Evolutionary conservation across 805 yeast species (phyloP).

Genomic region (Priceomyces carsonii): DNA sequence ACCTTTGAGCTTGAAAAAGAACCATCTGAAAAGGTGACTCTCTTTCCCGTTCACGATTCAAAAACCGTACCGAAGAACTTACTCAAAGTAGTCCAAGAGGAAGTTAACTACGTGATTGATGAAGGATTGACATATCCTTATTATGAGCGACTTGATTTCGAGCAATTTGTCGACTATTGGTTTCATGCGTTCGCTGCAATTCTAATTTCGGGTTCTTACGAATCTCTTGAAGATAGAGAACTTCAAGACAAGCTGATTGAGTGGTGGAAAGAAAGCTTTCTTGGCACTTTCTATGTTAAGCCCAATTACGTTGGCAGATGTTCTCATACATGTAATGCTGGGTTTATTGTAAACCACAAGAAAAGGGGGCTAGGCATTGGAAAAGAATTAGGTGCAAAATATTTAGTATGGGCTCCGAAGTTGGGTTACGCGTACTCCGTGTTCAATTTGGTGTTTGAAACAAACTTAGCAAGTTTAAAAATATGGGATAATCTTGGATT

Average conservation of each 20-base stretch:
- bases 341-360: constrained; percentile 65
- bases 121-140: constrained; percentile 79
- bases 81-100: constrained; percentile 44
- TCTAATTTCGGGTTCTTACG: constrained; percentile 44
- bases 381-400: constrained; percentile 62
- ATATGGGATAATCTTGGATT: constrained; percentile 88
- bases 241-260: constrained; percentile 39
- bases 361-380: constrained; percentile 74
- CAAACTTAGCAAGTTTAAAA: constrained; percentile 70
- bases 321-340: constrained; percentile 86
- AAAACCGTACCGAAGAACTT: constrained; percentile 53
- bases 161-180: constrained; percentile 66
- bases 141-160: constrained; percentile 33
- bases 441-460: constrained; percentile 82
- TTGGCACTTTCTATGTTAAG: constrained; percentile 80
- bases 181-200: constrained; percentile 66
- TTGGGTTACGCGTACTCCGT: constrained; percentile 83
- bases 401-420: constrained; percentile 70
- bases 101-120: constrained; percentile 66
- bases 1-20: constrained; percentile 44
- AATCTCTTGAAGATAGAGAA: constrained; percentile 10
- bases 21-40: constrained; percentile 48
- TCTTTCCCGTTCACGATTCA: constrained; percentile 57
- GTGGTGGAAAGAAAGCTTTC: constrained; percentile 46
- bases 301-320: constrained; percentile 88